Conservation (phyloP, 75 land plant genomes). For the Ceratopteris richardii region DNA sequence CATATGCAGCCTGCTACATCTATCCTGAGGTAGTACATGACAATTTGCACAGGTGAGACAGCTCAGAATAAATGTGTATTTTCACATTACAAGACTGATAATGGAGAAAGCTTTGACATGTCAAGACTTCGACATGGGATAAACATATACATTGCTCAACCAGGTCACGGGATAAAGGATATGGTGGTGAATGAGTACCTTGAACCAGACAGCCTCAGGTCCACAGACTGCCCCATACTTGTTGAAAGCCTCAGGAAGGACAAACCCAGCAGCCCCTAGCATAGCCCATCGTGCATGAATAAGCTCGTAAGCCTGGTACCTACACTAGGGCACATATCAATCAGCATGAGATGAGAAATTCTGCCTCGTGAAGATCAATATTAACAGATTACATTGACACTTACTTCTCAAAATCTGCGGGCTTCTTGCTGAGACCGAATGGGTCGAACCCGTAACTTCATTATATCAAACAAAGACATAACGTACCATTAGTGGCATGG, state of each 20-base stretch:
- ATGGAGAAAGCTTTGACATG: too few species aligned
- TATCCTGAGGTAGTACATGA: too few species aligned
- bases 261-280: constrained; percentile 96
- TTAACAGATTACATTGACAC: too few species aligned
- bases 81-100: too few species aligned
- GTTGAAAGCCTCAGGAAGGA: constrained; percentile 98
- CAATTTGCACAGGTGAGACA: too few species aligned
- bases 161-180: constrained; percentile 95
- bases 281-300: constrained; percentile 76
- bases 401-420: constrained; percentile 89
- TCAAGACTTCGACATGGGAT: background rate
- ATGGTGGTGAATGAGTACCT: constrained; percentile 90
- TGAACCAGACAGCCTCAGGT: constrained; percentile 99
- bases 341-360: too few species aligned
- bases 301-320: constrained; percentile 91
- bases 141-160: constrained; percentile 97
- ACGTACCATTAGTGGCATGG: too few species aligned
- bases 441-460: constrained; percentile 98
- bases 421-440: constrained; percentile 96
- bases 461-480: constrained; percentile 7
- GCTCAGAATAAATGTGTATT: too few species aligned
- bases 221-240: constrained; percentile 69
- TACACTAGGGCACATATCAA: too few species aligned
- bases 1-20: too few species aligned
- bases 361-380: too few species aligned